These are phyloP conservation scores for Babesia ovis DNA, from an alignment of 169 alveolate genomes.

Conservation along the genomic window DNA sequence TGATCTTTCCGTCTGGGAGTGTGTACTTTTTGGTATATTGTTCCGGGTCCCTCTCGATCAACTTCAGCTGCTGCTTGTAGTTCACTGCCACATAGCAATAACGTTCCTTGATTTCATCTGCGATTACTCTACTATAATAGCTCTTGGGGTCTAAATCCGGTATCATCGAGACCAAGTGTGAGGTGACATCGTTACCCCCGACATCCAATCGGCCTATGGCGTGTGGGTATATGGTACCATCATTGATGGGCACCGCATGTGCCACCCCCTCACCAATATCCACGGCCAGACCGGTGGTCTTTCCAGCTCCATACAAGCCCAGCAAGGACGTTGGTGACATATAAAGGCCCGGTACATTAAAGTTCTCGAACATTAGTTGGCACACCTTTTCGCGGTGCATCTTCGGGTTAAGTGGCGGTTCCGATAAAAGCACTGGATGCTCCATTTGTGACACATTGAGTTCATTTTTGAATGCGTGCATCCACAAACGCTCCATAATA, in stretches of 20 bases:
- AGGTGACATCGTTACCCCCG: slow-evolving; percentile 92
- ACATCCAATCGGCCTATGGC: slow-evolving; percentile 85
- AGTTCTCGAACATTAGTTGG: slow-evolving; percentile 88
- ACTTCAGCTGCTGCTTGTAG: slow-evolving; percentile 36
- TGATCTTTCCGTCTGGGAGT: slow-evolving; percentile 58
- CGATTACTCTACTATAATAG: slow-evolving; percentile 26
- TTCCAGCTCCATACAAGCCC: slow-evolving; percentile 88
- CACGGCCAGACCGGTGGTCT: slow-evolving; percentile 91
- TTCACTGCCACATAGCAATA: slow-evolving; percentile 57
- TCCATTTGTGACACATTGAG: slow-evolving; percentile 81
- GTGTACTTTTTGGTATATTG: slow-evolving; percentile 23
- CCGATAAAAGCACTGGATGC: slow-evolving; percentile 89
- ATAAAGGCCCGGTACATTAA: slow-evolving; percentile 88
- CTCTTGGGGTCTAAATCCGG: slow-evolving; percentile 8
- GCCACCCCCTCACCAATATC: slow-evolving; percentile 94
- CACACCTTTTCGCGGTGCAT: slow-evolving; percentile 88
- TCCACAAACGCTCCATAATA: slow-evolving; percentile 77
- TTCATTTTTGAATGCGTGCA: slow-evolving; percentile 79
- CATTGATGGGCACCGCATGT: slow-evolving; percentile 89
- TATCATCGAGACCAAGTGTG: slow-evolving; percentile 26
- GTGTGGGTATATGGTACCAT: slow-evolving; percentile 87
- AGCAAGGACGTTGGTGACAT: slow-evolving; percentile 88
- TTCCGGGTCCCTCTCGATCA: slow-evolving; percentile 31
- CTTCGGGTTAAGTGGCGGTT: slow-evolving; percentile 91
- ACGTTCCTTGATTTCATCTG: slow-evolving; percentile 53